Base-by-base conservation (phyloP, 108 stramenopile genomes). In the Pseudonitzschia delicatissima region DNA sequence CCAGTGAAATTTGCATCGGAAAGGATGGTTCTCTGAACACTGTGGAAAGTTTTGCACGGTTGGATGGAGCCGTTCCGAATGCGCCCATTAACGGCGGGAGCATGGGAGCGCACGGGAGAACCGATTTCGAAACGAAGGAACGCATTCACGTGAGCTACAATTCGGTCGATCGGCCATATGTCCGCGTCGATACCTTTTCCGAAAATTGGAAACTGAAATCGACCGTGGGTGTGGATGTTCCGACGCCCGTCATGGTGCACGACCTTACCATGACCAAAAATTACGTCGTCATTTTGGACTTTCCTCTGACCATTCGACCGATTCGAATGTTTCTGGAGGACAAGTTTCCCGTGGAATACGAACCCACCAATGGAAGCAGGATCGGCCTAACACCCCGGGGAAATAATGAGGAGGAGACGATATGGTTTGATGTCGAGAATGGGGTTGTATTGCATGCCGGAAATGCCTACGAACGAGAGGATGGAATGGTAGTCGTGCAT, bases 331-430 rank as follows among this genome's bases (percentile, higher is more conserved):
- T 80, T 13, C 28, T 80, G 11, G 11, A 11, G 13, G 28, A 67
- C 35, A 5, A 11, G 0, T 81, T 81, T 40, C 80, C 80, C 4
- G 80, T 81, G n/a, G 80, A 81, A 62, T 81, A 77, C 71, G 80
- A 81, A 57, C 75, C 80, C 17, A 45, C 36, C 1, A 20, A 71
- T 42, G 67, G 67, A 34, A 69, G 72, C n/a, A 63, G 80, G n/a
- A 72, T 81, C 28, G 80, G 80, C 34, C 45, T 81, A 12, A 36
- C 42, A 5, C 59, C 48, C 4, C 65, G 80, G 13, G 29, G 35
- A 21, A 51, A 48, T 13, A 45, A 18, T 4, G 25, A 40, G 34
- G 15, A 5, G 28, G 21, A 5, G 35, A 42, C 33, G 5, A 45
- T 26, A 15, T 81, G 80, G 80, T 69, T 73, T 68, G 66, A 67